Evolutionary conservation across 805 yeast species (phyloP).

Genomic region (Suhomyces prunicola): DNA sequence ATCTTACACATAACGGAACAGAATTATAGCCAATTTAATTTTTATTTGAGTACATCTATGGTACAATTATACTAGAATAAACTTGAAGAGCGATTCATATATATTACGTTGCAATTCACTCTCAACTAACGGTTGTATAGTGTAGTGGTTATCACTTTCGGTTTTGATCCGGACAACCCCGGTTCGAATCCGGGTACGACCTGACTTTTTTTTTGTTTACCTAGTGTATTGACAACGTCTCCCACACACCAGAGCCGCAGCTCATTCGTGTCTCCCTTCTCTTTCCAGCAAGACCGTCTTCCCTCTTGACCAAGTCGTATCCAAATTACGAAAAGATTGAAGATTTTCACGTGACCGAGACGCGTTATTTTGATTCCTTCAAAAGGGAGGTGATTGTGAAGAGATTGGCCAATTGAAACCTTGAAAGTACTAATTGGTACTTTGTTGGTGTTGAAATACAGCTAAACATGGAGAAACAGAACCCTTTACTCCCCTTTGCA

Average conservation of each 20-base stretch:
- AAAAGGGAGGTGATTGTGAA: not conserved
- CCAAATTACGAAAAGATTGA: too few species aligned
- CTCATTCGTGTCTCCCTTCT: too few species aligned
- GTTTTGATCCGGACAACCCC: conserved; percentile 82
- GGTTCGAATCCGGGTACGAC: conserved; percentile 86
- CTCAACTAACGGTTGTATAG: conserved; percentile 44
- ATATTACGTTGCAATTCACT: too few species aligned
- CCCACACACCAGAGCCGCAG: too few species aligned
- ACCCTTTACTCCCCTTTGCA: conserved; percentile 50
- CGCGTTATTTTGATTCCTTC: not conserved
- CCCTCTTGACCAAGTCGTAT: too few species aligned
- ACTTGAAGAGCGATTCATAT: too few species aligned
- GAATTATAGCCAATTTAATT: too few species aligned
- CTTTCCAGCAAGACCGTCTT: too few species aligned
- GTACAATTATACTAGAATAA: too few species aligned
- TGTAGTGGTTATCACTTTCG: conserved; percentile 81
- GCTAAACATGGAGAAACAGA: conserved; percentile 23
- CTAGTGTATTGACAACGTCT: too few species aligned
- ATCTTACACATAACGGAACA: too few species aligned
- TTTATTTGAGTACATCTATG: too few species aligned
- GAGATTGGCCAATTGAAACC: not conserved
- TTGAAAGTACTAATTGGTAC: not conserved
- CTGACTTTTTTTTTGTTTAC: conserved; percentile 23
- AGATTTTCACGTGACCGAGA: not conserved
- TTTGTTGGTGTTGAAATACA: not conserved